Conservation (phyloP, 345 rosid species). For the Murraya paniculata region DNA sequence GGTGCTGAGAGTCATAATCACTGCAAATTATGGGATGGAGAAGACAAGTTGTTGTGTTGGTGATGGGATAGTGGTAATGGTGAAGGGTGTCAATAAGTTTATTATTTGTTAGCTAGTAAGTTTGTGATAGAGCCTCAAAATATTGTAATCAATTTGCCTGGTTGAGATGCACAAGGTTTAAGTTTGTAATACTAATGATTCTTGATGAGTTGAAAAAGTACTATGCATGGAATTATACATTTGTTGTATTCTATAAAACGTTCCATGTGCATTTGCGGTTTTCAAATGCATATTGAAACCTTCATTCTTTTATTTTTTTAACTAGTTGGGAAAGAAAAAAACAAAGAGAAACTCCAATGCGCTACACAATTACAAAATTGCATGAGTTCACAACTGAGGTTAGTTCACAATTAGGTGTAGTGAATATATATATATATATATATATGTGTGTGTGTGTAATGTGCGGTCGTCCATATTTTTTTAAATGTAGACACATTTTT, state of each 20-base stretch:
- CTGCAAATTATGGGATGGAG: constrained; percentile 21
- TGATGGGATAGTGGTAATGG: constrained; percentile 15
- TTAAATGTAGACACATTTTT: too few relatives aligned
- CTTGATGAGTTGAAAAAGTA: neutral
- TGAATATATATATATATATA: too few relatives aligned
- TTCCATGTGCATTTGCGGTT: neutral
- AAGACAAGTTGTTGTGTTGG: constrained; percentile 28
- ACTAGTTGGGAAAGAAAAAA: too few relatives aligned
- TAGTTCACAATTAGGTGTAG: too few relatives aligned
- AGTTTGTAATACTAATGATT: neutral
- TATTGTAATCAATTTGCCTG: neutral
- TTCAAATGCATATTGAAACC: too few relatives aligned
- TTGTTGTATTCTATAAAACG: neutral
- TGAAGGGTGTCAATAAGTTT: neutral
- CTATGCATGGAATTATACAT: neutral
- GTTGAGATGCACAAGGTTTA: neutral
- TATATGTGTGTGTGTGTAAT: too few relatives aligned
- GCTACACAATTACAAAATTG: too few relatives aligned
- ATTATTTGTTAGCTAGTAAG: neutral
- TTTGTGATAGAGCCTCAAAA: neutral
- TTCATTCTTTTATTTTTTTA: too few relatives aligned
- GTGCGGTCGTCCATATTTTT: too few relatives aligned
- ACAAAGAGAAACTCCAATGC: too few relatives aligned
- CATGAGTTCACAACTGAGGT: too few relatives aligned
- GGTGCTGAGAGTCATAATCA: constrained; percentile 7